These are phyloP conservation scores for Calonectria hawksworthii DNA, from an alignment of 2,329 filamentous ascomycete species.

Conservation along the genomic window DNA sequence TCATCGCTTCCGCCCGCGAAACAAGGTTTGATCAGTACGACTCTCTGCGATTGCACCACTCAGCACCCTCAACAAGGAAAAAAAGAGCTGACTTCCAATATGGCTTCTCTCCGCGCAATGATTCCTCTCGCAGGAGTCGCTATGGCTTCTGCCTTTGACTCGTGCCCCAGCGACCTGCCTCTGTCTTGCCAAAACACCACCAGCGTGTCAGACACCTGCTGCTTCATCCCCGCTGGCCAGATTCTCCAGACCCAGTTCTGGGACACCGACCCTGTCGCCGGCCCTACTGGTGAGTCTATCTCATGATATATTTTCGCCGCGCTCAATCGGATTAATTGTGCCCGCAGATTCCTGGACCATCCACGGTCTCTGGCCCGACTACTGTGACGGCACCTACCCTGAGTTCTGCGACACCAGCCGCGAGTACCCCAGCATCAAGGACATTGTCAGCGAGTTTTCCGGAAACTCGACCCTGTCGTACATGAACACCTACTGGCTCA, in stretches of 20 bases:
- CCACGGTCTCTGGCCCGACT: slow-evolving; percentile 77
- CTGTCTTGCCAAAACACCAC: slow-evolving; percentile 72
- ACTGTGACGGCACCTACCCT: slow-evolving; percentile 80
- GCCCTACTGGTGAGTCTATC: slow-evolving; percentile 59
- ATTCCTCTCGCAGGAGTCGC: slow-evolving; percentile 30
- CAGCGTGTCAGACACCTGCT: slow-evolving; percentile 75
- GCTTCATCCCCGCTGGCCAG: slow-evolving; percentile 80
- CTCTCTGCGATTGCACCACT: background rate
- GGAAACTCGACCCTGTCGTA: slow-evolving; percentile 71
- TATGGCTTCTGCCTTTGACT: slow-evolving; percentile 25
- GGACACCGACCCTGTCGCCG: slow-evolving; percentile 76
- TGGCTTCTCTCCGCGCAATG: slow-evolving; percentile 26
- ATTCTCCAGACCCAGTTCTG: slow-evolving; percentile 84
- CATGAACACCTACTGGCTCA: slow-evolving; percentile 82
- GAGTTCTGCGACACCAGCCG: slow-evolving; percentile 74
- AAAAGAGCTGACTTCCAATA: slow-evolving; percentile 4
- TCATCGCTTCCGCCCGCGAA: background rate
- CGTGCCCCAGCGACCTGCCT: slow-evolving; percentile 38
- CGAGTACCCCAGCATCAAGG: slow-evolving; percentile 74
- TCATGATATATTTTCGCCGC: fast-evolving
- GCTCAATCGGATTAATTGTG: background rate
- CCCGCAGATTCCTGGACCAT: slow-evolving; percentile 78
- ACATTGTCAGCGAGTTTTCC: slow-evolving; percentile 69
- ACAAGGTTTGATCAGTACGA: background rate
- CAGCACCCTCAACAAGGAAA: background rate